These are phyloP conservation scores for Tolypocladium tundrense DNA, from an alignment of 2,329 filamentous ascomycete genomes.

Conservation along the genomic window DNA sequence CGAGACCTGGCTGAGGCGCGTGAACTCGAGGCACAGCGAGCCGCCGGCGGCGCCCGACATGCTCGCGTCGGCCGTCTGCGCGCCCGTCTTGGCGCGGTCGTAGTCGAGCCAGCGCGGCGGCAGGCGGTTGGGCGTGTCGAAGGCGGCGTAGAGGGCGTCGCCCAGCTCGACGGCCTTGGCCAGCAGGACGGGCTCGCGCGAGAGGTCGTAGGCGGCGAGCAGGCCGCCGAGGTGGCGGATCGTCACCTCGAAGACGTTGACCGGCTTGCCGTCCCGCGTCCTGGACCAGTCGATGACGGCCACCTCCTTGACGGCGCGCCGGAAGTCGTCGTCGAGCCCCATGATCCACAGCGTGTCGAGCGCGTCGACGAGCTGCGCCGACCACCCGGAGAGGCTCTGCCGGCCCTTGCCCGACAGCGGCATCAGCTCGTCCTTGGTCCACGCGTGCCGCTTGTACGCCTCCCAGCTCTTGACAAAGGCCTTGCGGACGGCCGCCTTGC, in stretches of 20 bases:
- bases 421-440: slow-evolving; percentile 45
- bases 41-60: slow-evolving; percentile 41
- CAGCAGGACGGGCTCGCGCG: slow-evolving; percentile 33
- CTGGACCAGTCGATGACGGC: slow-evolving; percentile 45
- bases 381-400: slow-evolving; percentile 43
- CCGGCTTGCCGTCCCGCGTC: slow-evolving; percentile 26
- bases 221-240: slow-evolving; percentile 45
- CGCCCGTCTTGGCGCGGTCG: slow-evolving; percentile 25
- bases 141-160: slow-evolving; percentile 41
- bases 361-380: slow-evolving; percentile 48
- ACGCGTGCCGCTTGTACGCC: slow-evolving; percentile 43
- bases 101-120: slow-evolving; percentile 38
- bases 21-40: slow-evolving; percentile 65
- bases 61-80: slow-evolving; percentile 21
- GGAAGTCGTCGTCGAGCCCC: slow-evolving; percentile 46
- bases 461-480: slow-evolving; percentile 37
- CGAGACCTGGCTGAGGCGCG: slow-evolving; percentile 62
- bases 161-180: slow-evolving; percentile 42
- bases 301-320: slow-evolving; percentile 35
- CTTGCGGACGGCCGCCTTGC: slow-evolving; percentile 26
- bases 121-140: slow-evolving; percentile 44
- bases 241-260: slow-evolving; percentile 55
- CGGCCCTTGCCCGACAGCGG: slow-evolving; percentile 36
- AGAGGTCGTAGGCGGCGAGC: slow-evolving; percentile 41
- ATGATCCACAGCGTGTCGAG: slow-evolving; percentile 52